phyloP scores from a whole-genome alignment of 257 asterid species.

The Euphrasia confusa region DNA sequence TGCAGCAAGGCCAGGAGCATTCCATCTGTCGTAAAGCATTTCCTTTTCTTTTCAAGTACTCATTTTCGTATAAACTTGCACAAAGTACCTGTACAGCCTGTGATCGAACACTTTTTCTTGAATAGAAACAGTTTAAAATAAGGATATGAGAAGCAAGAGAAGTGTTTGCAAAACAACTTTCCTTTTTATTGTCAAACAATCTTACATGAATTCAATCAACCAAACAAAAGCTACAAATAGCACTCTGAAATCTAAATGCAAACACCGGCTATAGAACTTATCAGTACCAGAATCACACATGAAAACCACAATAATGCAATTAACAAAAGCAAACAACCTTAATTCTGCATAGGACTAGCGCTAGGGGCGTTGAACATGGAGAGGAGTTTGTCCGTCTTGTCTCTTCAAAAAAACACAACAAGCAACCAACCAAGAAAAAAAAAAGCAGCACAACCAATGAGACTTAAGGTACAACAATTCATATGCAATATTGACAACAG shows the following conservation, averaged over 20 bases:
- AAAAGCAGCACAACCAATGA: conserved; percentile 36
- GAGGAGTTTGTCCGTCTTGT: conserved; percentile 36
- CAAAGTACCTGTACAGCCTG: neutral
- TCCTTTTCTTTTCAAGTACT: neutral
- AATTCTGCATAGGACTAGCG: conserved; percentile 33
- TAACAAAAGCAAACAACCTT: conserved; percentile 32
- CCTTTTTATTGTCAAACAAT: conserved; percentile 47
- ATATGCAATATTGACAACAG: conserved; percentile 35
- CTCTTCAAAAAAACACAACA: conserved; percentile 33
- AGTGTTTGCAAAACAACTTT: conserved; percentile 29
- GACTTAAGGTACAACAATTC: conserved; percentile 34
- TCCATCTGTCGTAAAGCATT: neutral
- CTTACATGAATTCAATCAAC: conserved; percentile 49
- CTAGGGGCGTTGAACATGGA: conserved; percentile 29
- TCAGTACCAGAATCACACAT: conserved; percentile 38
- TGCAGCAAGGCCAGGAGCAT: neutral
- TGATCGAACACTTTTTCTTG: conserved; percentile 5
- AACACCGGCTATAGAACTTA: conserved; percentile 35
- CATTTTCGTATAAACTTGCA: neutral
- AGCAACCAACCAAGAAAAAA: conserved; percentile 30
- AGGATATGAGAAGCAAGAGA: conserved; percentile 5
- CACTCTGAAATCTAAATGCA: conserved; percentile 29
- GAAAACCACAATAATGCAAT: conserved; percentile 31
- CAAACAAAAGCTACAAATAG: conserved; percentile 44
- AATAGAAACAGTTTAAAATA: neutral